Evolutionary conservation across 2,329 filamentous ascomycete species (phyloP).

Genomic region (Fusarium tupiense): DNA sequence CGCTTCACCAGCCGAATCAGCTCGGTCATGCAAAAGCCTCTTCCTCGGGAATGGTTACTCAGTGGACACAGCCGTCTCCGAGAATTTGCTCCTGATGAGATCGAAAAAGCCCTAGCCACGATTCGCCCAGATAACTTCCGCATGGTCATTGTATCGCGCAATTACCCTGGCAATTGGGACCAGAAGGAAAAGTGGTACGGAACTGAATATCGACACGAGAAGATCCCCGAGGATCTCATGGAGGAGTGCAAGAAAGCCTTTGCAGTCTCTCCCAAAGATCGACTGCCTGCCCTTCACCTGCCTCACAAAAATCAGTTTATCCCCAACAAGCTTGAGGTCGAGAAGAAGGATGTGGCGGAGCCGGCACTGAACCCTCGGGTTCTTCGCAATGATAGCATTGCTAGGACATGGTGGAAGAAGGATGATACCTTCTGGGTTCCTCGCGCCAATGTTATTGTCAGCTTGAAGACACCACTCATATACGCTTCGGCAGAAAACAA

Average conservation of each 20-base stretch:
- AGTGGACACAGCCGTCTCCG: constrained; percentile 81
- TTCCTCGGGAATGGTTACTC: constrained; percentile 87
- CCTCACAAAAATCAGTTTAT: constrained; percentile 97
- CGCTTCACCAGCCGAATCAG: constrained; percentile 88
- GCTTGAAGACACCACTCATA: constrained; percentile 81
- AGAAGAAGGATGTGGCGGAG: constrained; percentile 82
- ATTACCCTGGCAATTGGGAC: constrained; percentile 85
- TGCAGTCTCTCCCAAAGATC: constrained; percentile 63
- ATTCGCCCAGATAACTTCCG: constrained; percentile 90
- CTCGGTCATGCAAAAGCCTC: constrained; percentile 88
- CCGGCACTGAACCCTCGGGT: constrained; percentile 80
- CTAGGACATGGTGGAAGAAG: constrained; percentile 96
- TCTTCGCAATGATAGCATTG: constrained; percentile 82
- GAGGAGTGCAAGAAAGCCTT: constrained; percentile 73
- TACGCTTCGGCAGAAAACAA: constrained; percentile 80
- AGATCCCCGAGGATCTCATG: constrained; percentile 80
- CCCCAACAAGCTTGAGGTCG: constrained; percentile 89
- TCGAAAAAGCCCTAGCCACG: constrained; percentile 76
- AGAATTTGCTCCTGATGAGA: constrained; percentile 81
- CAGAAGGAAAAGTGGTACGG: constrained; percentile 97
- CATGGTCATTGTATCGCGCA: constrained; percentile 83
- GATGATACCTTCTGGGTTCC: constrained; percentile 99
- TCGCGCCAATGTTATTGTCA: constrained; percentile 87
- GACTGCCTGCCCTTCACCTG: constrained; percentile 79
- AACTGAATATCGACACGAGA: constrained; percentile 88